Evolutionary conservation across 495 filamentous ascomycete species (phyloP), one percentile per base, ranked within the genome.

Genomic region (Penicillium odoratum): DNA sequence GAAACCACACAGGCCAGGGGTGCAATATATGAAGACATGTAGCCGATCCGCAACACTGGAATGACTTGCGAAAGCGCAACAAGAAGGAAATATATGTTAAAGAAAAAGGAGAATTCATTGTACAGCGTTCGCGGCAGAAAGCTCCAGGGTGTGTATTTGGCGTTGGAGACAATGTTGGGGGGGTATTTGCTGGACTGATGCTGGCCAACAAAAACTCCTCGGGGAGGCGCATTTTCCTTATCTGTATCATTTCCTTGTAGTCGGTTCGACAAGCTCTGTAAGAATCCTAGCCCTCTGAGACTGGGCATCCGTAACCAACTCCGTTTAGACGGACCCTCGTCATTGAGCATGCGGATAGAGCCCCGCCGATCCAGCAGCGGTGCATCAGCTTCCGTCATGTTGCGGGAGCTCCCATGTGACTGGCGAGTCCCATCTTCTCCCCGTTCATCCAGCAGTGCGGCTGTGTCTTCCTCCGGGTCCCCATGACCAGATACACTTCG

Each of bases 41-140:
- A 97, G 45, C 95, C 95, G 64, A 99, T 97, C 33, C 91, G 83
- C 42, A 99, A 72, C 7, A 89, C 80, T 15, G 92, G 92, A 55
- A 99, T 89, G 40, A 90, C 87, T 74, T 99, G 95, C 13, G 92
- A 97, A 43, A 97, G 74, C 7, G 95, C 95, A 5, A 99, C 95
- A 6, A 98, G 81, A 7, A 99, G 81, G 71, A 98, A 99, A 66
- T 99, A 99, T 67, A 97, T 87, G 79, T 99, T 99, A 81, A 98
- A 97, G 74, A 99, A 99, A 76, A 98, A 98, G 46, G 92, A 96
- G 68, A 99, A 99, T 64, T 99, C 95, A 76, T 98, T 97, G 70
- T 96, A 99, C 11, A 98, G 78, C 0, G 95, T 98, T 26, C 91
- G 80, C 4, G 95, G 95, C 3, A 99, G 81, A 73, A 99, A 99